Evolutionary conservation across 352 stramenopile genomes (phyloP).

Genomic region (Phytophthora quininea): DNA sequence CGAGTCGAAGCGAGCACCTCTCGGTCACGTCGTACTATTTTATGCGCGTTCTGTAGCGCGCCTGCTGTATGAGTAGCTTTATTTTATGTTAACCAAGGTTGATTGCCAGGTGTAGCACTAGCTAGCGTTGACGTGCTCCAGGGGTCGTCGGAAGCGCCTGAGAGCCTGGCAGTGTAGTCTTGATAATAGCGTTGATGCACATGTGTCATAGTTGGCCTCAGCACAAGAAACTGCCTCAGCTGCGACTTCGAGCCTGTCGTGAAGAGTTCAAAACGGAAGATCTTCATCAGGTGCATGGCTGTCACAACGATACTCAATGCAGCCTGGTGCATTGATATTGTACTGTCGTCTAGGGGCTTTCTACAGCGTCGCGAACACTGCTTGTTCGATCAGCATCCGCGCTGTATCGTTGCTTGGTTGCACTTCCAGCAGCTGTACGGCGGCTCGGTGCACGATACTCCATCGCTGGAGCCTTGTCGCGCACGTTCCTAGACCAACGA

Average conservation of each 20-base stretch:
- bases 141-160: slow-evolving; percentile 33
- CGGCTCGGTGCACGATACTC: slow-evolving; percentile 60
- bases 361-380: slow-evolving; percentile 60
- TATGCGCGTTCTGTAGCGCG: slow-evolving; percentile 31
- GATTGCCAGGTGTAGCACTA: slow-evolving; percentile 21
- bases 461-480: slow-evolving; percentile 71
- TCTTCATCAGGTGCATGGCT: too few relatives aligned
- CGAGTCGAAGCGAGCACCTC: slow-evolving; percentile 21
- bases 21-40: slow-evolving; percentile 24
- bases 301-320: too few relatives aligned
- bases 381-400: slow-evolving; percentile 68
- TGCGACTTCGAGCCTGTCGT: not conserved
- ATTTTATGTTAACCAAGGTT: slow-evolving; percentile 34
- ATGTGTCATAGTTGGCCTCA: slow-evolving; percentile 18
- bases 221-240: too few relatives aligned
- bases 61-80: slow-evolving; percentile 23
- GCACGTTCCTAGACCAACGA: slow-evolving; percentile 78
- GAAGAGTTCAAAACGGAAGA: too few relatives aligned
- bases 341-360: slow-evolving; percentile 1
- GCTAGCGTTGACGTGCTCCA: slow-evolving; percentile 15
- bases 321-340: too few relatives aligned
- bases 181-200: slow-evolving; percentile 20
- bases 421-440: slow-evolving; percentile 57
- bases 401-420: slow-evolving; percentile 75
- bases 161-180: slow-evolving; percentile 16